phyloP scores from a whole-genome alignment of 2,329 filamentous ascomycete species.

The Volutella citrinella region DNA sequence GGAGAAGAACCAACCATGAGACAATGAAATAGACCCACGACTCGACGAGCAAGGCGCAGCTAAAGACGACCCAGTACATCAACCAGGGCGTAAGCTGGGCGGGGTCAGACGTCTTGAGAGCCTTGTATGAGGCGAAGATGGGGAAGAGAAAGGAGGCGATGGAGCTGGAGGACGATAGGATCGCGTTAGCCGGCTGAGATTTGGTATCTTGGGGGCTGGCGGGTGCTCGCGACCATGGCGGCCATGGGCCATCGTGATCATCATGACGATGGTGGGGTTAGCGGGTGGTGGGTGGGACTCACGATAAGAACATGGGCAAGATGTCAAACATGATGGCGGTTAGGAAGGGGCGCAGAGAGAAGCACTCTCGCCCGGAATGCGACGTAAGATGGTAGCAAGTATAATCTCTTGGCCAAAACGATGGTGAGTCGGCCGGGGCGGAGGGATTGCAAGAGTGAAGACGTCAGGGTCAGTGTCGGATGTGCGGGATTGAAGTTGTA shows the following conservation, averaged over 20 bases:
- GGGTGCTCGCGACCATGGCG: conserved; percentile 9
- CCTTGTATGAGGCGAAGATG: conserved; percentile 96
- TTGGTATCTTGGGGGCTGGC: no score
- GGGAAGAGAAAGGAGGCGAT: conserved; percentile 89
- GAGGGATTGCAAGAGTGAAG: no score
- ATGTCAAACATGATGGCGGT: conserved; percentile 67
- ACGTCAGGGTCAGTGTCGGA: no score
- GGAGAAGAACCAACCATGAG: conserved; percentile 71
- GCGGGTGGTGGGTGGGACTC: conserved; percentile 37
- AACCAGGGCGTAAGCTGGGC: conserved; percentile 93
- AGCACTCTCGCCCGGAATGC: no score
- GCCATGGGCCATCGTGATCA: conserved; percentile 6
- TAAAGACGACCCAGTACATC: conserved; percentile 97
- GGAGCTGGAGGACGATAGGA: conserved; percentile 64
- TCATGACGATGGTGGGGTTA: conserved; percentile 20
- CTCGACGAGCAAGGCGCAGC: conserved; percentile 76
- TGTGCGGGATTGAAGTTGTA: no score
- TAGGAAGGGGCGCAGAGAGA: conserved; percentile 1
- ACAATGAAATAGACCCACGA: conserved; percentile 87
- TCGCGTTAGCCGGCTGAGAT: no score
- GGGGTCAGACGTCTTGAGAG: conserved; percentile 87
- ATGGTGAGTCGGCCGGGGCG: no score
- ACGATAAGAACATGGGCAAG: conserved; percentile 76
- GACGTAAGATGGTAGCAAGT: no score
- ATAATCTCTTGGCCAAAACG: no score